phyloP scores from a whole-genome alignment of 192 early-diverging fungal genomes.

The Gonapodya prolifera region DNA sequence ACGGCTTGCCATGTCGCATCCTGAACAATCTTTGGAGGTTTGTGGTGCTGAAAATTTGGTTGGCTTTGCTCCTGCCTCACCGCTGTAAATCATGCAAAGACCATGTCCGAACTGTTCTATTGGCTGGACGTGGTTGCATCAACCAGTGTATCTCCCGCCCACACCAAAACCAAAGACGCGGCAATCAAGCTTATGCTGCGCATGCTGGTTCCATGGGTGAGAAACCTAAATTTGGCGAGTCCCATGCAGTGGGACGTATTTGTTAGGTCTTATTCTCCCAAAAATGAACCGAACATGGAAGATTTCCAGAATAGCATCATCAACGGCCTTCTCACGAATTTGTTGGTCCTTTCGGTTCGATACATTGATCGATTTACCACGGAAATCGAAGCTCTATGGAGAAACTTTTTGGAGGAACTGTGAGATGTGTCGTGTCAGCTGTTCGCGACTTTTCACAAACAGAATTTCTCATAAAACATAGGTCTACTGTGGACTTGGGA shows the following conservation, averaged over 20 bases:
- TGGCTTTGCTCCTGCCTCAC: constrained; percentile 2
- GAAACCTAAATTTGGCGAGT: constrained; percentile 42
- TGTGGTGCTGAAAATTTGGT: background rate
- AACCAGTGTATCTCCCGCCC: background rate
- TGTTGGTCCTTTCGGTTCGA: background rate
- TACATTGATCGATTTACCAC: background rate
- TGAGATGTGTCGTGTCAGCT: too few relatives aligned
- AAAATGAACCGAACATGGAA: background rate
- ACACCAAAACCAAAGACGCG: background rate
- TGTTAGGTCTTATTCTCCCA: background rate
- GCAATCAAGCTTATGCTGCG: constrained; percentile 52
- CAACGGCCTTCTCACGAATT: background rate
- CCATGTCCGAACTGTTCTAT: constrained; percentile 64
- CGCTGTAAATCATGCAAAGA: constrained; percentile 15
- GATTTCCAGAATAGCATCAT: background rate
- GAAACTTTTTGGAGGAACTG: background rate
- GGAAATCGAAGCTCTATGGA: background rate
- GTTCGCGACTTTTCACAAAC: too few relatives aligned
- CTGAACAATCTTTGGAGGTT: constrained; percentile 49
- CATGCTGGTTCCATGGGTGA: constrained; percentile 70
- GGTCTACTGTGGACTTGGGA: background rate
- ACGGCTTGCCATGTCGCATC: constrained; percentile 46
- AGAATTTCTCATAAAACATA: background rate
- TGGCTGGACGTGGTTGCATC: constrained; percentile 47
- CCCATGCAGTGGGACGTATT: background rate